Evolutionary conservation across 1,284 basidiomycete genomes (phyloP).

Genomic region (Tilletia setariae): DNA sequence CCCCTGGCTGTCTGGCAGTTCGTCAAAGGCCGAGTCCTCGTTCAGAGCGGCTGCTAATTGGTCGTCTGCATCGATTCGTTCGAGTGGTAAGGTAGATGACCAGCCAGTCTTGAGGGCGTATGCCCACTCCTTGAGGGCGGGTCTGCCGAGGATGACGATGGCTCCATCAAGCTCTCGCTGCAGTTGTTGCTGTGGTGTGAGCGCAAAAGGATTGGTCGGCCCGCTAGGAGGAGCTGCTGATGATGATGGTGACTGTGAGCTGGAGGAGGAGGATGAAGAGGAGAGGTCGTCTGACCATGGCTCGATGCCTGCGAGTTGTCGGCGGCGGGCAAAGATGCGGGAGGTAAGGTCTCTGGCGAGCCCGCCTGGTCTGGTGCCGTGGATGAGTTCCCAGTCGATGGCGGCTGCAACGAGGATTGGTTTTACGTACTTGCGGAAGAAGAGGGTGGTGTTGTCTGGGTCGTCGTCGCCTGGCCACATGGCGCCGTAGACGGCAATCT

Average conservation of each 20-base stretch:
- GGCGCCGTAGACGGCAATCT: conserved; percentile 78
- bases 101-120: conserved; percentile 80
- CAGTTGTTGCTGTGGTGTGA: conserved; percentile 62
- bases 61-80: conserved; percentile 67
- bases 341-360: conserved; percentile 73
- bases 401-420: conserved; percentile 90
- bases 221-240: conserved; percentile 27
- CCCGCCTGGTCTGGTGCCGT: conserved; percentile 79
- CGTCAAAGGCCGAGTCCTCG: conserved; percentile 74
- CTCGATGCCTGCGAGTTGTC: conserved; percentile 50
- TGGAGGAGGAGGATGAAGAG: conserved; percentile 52
- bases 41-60: conserved; percentile 68
- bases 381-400: conserved; percentile 81
- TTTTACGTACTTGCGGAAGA: conserved; percentile 96
- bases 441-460: conserved; percentile 73
- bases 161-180: conserved; percentile 74
- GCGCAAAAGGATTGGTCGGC: conserved; percentile 62
- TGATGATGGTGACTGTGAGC: too few relatives aligned
- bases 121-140: conserved; percentile 91
- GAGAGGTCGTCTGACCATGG: conserved; percentile 31
- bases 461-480: conserved; percentile 96
- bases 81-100: conserved; percentile 58
- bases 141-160: conserved; percentile 79
- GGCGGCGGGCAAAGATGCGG: conserved; percentile 67
- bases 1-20: conserved; percentile 54